Evolutionary conservation across 768 basidiomycete species (phyloP).

Genomic region (Tricholoma furcatifolium): DNA sequence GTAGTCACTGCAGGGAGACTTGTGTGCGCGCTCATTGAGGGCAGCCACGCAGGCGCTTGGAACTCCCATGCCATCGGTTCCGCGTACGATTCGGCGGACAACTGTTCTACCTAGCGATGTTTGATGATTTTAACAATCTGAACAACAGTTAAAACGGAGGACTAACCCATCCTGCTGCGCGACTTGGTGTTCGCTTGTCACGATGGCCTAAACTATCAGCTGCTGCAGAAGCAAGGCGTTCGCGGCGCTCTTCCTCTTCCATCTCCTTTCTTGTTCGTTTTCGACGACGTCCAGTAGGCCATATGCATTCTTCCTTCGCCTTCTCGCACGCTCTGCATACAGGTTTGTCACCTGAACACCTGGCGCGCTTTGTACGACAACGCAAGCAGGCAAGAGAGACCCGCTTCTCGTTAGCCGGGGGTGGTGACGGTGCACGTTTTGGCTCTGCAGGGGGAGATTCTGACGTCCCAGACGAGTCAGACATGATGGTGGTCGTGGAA

Average conservation of each 20-base stretch:
- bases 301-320: constrained; percentile 13
- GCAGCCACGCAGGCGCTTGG: constrained; percentile 5
- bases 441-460: constrained; percentile 4
- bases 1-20: background rate
- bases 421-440: constrained; percentile 3
- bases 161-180: constrained; percentile 3
- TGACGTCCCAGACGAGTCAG: constrained; percentile 6
- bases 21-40: background rate
- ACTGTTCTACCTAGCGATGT: background rate
- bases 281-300: constrained; percentile 14
- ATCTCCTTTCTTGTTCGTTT: constrained; percentile 16
- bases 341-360: constrained; percentile 17
- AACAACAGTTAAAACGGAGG: background rate
- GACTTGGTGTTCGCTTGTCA: constrained; percentile 2
- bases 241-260: constrained; percentile 15
- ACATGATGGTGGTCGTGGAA: constrained; percentile 8
- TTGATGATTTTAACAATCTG: background rate
- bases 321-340: constrained; percentile 14
- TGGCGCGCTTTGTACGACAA: constrained; percentile 16
- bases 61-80: constrained; percentile 10
- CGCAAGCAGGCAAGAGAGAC: constrained; percentile 16
- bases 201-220: constrained; percentile 10
- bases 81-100: constrained; percentile 1
- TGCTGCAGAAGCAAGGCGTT: constrained; percentile 10
- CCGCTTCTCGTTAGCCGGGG: constrained; percentile 13